Evolutionary conservation across 2,329 filamentous ascomycete genomes (phyloP), one percentile per base, ranked within the genome.

Genomic region (Sarocladium kiliense): DNA sequence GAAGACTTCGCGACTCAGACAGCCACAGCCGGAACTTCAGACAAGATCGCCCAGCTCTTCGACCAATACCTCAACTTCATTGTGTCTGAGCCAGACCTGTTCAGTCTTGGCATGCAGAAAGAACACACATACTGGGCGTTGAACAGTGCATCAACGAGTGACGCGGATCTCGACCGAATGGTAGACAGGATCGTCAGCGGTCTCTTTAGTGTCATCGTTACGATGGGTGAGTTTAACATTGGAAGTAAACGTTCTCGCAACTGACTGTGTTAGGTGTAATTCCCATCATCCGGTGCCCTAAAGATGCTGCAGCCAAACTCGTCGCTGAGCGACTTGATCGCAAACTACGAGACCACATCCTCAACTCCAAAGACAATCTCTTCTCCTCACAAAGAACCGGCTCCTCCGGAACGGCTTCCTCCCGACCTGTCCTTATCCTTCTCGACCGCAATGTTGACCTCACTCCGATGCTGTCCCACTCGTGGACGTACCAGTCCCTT

Each of bases 51-150:
- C 2, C 92, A 97, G 65, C 83, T 99, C 6, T 99, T 87, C 64
- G 94, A 99, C 68, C 94, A 99, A 68, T 97, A 97, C 66, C 78
- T 99, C 54, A 97, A 99, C 72, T 99, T 97, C 66, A 89, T 97
- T 59, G 93, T 97, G 41, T 89, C 89, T 32, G 94, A 99, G 69
- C 92, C 93, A 4, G 93, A 97, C 68, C 78, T 99, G 3, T 99
- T 99, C 74, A 96, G 89, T 66, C 76, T 99, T 58, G 92, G 92
- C 10, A 89, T 97, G 82, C 87, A 91, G 61, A 94, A 94, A 62
- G 88, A 87, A 58, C 83, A 96, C 69, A 90, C 89, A 9, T 99
- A 99, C 69, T 95, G 90, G 85, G 91, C 89, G n/a, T 77, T 99
- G 66, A 97, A 97, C 74, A 97, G 92, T 70, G 89, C 88, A 16